Evolutionary conservation across 2,329 filamentous ascomycete species (phyloP).

Genomic region (Aspergillus sp.): DNA sequence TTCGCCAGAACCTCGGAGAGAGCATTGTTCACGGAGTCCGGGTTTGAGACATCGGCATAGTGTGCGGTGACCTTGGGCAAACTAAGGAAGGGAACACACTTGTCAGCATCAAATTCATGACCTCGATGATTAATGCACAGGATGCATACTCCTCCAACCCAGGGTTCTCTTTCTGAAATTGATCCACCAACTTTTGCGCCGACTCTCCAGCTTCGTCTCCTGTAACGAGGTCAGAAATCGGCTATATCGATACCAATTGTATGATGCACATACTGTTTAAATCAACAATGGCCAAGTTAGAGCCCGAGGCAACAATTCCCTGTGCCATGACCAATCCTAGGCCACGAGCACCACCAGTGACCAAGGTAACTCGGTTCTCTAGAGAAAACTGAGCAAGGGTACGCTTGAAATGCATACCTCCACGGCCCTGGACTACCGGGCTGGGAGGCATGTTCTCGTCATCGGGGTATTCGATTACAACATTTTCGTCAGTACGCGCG

Average conservation of each 20-base stretch:
- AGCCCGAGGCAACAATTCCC: constrained; percentile 82
- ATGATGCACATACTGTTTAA: constrained; percentile 71
- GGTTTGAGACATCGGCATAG: constrained; percentile 81
- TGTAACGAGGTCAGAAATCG: constrained; percentile 34
- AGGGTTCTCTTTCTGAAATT: constrained; percentile 78
- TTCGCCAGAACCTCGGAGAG: constrained; percentile 67
- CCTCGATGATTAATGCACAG: neutral
- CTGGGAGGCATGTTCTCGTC: constrained; percentile 71
- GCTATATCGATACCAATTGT: neutral
- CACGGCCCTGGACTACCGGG: constrained; percentile 70
- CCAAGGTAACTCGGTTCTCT: constrained; percentile 76
- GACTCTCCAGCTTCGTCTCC: constrained; percentile 81
- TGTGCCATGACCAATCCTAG: constrained; percentile 91
- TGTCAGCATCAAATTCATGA: neutral
- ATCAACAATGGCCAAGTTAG: constrained; percentile 88
- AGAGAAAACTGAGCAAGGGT: constrained; percentile 85
- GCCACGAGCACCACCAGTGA: constrained; percentile 88
- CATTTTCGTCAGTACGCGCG: constrained; percentile 75
- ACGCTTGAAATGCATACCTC: constrained; percentile 78
- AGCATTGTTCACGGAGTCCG: constrained; percentile 72
- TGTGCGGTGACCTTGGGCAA: constrained; percentile 85
- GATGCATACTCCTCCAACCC: constrained; percentile 62
- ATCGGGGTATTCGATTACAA: constrained; percentile 75
- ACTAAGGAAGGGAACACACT: constrained; percentile 38
- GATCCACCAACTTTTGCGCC: constrained; percentile 69